Evolutionary conservation across 2,329 filamentous ascomycete species (phyloP), one percentile per base, ranked within the genome.

Genomic region (Pseudopyrenochaeta lycopersici): DNA sequence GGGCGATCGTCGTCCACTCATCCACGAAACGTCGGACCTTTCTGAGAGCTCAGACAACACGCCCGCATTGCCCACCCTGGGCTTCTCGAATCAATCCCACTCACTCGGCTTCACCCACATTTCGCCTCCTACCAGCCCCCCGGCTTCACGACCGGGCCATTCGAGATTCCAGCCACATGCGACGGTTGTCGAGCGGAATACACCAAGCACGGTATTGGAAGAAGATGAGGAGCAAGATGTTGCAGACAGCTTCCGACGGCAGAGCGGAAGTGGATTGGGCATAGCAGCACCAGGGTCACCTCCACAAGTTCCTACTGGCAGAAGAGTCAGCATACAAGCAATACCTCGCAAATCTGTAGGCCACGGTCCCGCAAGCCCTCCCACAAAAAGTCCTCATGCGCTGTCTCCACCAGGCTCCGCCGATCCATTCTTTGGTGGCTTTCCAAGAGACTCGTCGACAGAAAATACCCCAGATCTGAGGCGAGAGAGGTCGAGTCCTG

Each of bases 101-200:
- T 58, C 63, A 6, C 54, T 68, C 31, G 66, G 65, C n/a, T 57
- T 70, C 49, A 56, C 51, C 7, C 51, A 60, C 38, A 52, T 59
- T 11, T 55, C 67, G 35, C 66, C 66, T 7, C 59, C 64, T 3
- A 51, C 62, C 7, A 64, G 60, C 43, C 66, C 70, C 20, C 59
- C 65, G 29, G 53, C 39, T 56, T 69, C 73, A 32, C 68, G 74
- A 43, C 71, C 76, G 2, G 71, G 67, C 31, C 76, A 77, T 54
- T 56, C 71, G 23, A 66, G 74, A 49, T 63, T 77, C 10, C 66
- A 67, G 17, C 75, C 71, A 54, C 72, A 77, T 42, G 65, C 70
- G 14, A 67, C 69, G 10, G 67, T 69, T 36, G 64, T 66, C 47
- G 74, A 76, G 17, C 63, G 69, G 17, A 63, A 53, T 46, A 56